phyloP scores from a whole-genome alignment of 805 yeast genomes.

The Blastobotrys chiropterorum region DNA sequence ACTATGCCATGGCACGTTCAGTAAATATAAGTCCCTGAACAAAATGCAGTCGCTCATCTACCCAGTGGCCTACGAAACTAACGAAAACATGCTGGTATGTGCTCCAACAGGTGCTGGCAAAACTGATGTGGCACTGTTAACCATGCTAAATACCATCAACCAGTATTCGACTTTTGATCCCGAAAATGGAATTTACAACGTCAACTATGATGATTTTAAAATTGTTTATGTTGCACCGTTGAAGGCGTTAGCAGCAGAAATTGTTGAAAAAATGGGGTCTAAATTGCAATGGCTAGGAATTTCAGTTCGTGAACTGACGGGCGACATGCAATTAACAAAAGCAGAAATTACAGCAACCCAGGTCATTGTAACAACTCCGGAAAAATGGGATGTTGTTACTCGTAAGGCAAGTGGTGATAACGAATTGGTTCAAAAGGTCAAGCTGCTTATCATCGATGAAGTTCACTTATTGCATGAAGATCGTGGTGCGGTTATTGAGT shows the following conservation, averaged over 20 bases:
- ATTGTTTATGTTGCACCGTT: slow-evolving; percentile 90
- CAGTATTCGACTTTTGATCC: slow-evolving; percentile 47
- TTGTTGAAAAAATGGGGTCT: slow-evolving; percentile 79
- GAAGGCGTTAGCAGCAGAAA: slow-evolving; percentile 93
- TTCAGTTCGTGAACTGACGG: slow-evolving; percentile 81
- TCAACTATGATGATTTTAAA: slow-evolving; percentile 80
- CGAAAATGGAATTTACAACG: slow-evolving; percentile 45
- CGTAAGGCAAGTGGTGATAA: slow-evolving; percentile 86
- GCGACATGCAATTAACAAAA: slow-evolving; percentile 88
- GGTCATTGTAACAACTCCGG: slow-evolving; percentile 89
- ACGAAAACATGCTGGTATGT: slow-evolving; percentile 92
- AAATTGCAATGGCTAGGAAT: slow-evolving; percentile 82
- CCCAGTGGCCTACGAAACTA: slow-evolving; percentile 87
- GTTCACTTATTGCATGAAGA: slow-evolving; percentile 96
- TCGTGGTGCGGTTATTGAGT: slow-evolving; percentile 95
- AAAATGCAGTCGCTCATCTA: slow-evolving; percentile 85
- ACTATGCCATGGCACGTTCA: slow-evolving; percentile 78
- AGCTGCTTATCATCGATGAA: slow-evolving; percentile 85
- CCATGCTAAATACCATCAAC: slow-evolving; percentile 72
- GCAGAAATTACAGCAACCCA: slow-evolving; percentile 78
- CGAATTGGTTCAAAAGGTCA: slow-evolving; percentile 78
- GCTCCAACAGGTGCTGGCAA: slow-evolving; percentile 99
- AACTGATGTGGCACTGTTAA: slow-evolving; percentile 82
- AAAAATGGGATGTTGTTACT: slow-evolving; percentile 97
- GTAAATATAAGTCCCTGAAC: slow-evolving; percentile 69